Evolutionary conservation across 805 yeast species (phyloP).

Genomic region (Clavispora asparagi): DNA sequence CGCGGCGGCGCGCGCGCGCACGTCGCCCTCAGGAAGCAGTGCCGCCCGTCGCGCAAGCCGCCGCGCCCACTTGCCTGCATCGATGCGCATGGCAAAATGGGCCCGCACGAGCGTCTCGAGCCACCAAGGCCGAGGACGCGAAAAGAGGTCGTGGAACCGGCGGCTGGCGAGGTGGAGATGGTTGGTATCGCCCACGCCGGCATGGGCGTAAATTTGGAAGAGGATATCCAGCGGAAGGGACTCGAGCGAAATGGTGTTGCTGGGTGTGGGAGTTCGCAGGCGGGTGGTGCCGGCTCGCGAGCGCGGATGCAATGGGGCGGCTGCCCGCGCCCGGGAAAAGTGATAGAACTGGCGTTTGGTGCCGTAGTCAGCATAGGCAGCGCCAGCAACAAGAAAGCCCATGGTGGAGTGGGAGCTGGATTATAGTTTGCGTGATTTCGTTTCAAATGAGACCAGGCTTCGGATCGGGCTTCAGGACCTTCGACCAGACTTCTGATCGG

Average conservation of each 20-base stretch:
- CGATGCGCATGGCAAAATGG: constrained; percentile 14
- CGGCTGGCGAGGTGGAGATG: constrained; percentile 31
- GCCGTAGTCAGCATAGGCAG: not conserved
- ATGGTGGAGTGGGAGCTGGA: not conserved
- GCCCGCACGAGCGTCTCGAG: constrained; percentile 18
- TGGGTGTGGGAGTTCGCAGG: not conserved
- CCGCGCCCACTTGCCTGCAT: not conserved
- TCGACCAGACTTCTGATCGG: too few relatives aligned
- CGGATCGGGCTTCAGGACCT: too few relatives aligned
- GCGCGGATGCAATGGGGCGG: not conserved
- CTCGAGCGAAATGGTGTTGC: constrained; percentile 15
- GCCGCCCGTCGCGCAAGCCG: not conserved
- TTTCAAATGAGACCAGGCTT: too few relatives aligned
- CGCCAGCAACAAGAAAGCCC: not conserved
- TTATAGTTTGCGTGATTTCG: too few relatives aligned
- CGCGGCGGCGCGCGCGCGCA: constrained; percentile 1
- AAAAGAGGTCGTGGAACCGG: constrained; percentile 22
- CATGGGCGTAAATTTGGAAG: constrained; percentile 30
- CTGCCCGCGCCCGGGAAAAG: not conserved
- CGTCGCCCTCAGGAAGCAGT: not conserved
- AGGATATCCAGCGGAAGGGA: constrained; percentile 42
- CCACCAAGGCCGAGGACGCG: constrained; percentile 1
- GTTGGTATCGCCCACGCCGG: constrained; percentile 25
- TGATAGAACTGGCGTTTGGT: not conserved
- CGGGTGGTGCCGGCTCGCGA: not conserved